A percentile compares a stretch with the other conserved stretches of the same genome.
phyloP scores from a whole-genome alignment of 306 rosid species.

The Leucaena leucocephala region DNA sequence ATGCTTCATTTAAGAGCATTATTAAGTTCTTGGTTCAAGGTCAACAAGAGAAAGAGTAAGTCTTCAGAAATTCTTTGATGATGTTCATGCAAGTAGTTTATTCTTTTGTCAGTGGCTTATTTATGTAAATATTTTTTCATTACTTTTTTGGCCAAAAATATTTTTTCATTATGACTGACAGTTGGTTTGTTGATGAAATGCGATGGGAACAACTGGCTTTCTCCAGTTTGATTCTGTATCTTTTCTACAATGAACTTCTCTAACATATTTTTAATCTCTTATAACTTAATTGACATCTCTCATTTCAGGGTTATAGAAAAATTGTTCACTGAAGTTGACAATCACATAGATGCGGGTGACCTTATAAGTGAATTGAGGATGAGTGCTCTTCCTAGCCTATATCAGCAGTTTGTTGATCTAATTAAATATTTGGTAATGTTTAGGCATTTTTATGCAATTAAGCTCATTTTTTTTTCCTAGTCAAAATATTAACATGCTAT shows the following conservation, averaged over 20 bases:
- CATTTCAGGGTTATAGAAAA: slow-evolving; percentile 67
- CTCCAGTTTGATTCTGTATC: slow-evolving; percentile 2
- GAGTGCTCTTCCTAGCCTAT: slow-evolving; percentile 93
- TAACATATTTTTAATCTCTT: neutral
- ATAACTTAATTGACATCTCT: slow-evolving; percentile 23
- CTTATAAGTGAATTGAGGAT: slow-evolving; percentile 63
- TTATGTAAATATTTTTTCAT: neutral
- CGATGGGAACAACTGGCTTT: slow-evolving; percentile 7
- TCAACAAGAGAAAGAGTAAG: slow-evolving; percentile 73
- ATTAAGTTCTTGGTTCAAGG: slow-evolving; percentile 79
- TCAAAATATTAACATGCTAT: slow-evolving; percentile 31
- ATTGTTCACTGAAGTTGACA: slow-evolving; percentile 74
- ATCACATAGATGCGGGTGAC: slow-evolving; percentile 46
- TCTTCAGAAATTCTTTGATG: slow-evolving; percentile 20
- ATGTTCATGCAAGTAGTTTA: slow-evolving; percentile 11
- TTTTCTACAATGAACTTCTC: slow-evolving; percentile 16
- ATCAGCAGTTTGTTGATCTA: slow-evolving; percentile 69
- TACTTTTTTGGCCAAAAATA: too few relatives aligned
- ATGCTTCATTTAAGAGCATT: slow-evolving; percentile 86
- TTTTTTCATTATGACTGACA: neutral
- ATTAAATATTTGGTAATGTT: slow-evolving; percentile 69
- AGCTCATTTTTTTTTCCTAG: slow-evolving; percentile 11
- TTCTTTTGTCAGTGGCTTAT: slow-evolving; percentile 23
- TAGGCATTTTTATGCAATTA: neutral
- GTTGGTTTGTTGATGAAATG: neutral